These are phyloP conservation scores for Lasiosphaeria miniovina DNA, from an alignment of 495 filamentous ascomycete genomes.

Conservation along the genomic window DNA sequence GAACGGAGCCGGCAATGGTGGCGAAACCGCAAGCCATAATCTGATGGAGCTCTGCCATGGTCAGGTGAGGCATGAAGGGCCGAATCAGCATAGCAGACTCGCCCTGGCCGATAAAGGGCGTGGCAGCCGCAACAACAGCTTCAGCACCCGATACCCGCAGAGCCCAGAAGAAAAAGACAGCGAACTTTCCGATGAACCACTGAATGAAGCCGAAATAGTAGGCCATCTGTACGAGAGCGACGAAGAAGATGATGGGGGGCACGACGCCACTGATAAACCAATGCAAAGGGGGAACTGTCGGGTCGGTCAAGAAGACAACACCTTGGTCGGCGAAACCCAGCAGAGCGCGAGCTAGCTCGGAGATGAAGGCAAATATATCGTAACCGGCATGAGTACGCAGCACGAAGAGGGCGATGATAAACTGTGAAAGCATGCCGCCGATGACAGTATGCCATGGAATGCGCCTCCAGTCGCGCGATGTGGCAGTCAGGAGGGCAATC, in stretches of 20 bases:
- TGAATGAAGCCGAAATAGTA: conserved; percentile 77
- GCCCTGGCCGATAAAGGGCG: conserved; percentile 90
- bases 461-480: conserved; percentile 67
- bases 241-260: conserved; percentile 90
- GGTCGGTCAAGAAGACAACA: conserved; percentile 65
- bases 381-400: conserved; percentile 70
- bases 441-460: conserved; percentile 87
- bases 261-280: conserved; percentile 75
- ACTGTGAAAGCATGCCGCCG: conserved; percentile 79
- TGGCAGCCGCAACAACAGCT: conserved; percentile 88
- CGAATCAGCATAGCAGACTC: conserved; percentile 90
- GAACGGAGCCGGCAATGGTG: conserved; percentile 66
- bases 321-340: conserved; percentile 71
- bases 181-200: conserved; percentile 84
- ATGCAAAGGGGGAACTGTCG: conserved; percentile 34
- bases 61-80: conserved; percentile 80
- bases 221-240: conserved; percentile 76
- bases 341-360: conserved; percentile 62
- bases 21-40: conserved; percentile 75
- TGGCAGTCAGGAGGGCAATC: conserved; percentile 60
- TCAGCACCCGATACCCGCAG: conserved; percentile 91
- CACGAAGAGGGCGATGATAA: conserved; percentile 84
- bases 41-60: conserved; percentile 82
- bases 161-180: conserved; percentile 85
- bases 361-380: conserved; percentile 89